phyloP scores from a whole-genome alignment of 2,329 filamentous ascomycete species.

The Fusarium praegraminearum region DNA sequence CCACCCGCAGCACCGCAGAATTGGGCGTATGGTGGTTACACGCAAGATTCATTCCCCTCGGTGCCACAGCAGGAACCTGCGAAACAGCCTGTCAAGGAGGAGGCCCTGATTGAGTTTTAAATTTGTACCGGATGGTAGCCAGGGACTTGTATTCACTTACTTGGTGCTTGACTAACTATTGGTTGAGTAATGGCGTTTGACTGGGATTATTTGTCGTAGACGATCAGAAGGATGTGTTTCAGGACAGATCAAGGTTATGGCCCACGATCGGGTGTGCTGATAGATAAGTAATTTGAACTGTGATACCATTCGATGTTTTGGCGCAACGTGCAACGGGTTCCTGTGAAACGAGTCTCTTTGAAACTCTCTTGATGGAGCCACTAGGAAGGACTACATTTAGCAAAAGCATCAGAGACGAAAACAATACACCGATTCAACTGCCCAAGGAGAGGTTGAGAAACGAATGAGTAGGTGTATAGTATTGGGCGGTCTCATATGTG shows the following conservation, averaged over 20 bases:
- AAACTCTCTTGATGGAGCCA: neutral
- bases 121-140: neutral
- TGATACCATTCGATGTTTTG: slow-evolving; percentile 13
- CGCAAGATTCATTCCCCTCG: slow-evolving; percentile 73
- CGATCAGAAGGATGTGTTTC: slow-evolving; percentile 24
- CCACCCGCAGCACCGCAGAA: slow-evolving; percentile 54
- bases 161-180: slow-evolving; percentile 1
- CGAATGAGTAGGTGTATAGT: neutral
- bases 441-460: neutral
- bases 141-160: neutral
- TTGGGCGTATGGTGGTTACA: slow-evolving; percentile 64
- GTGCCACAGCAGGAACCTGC: slow-evolving; percentile 62
- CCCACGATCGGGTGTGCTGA: neutral
- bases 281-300: slow-evolving; percentile 17
- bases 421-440: neutral
- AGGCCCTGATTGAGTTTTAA: slow-evolving; percentile 83
- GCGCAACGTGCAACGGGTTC: neutral
- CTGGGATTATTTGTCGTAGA: slow-evolving; percentile 22
- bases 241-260: slow-evolving; percentile 3
- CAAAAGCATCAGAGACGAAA: neutral
- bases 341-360: neutral
- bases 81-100: slow-evolving; percentile 71
- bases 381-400: too few species aligned
- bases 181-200: slow-evolving; percentile 28
- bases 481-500: neutral